Base-by-base conservation (phyloP, 202 grass and related monocot genomes). In the Cymbopogon flexuosus region DNA sequence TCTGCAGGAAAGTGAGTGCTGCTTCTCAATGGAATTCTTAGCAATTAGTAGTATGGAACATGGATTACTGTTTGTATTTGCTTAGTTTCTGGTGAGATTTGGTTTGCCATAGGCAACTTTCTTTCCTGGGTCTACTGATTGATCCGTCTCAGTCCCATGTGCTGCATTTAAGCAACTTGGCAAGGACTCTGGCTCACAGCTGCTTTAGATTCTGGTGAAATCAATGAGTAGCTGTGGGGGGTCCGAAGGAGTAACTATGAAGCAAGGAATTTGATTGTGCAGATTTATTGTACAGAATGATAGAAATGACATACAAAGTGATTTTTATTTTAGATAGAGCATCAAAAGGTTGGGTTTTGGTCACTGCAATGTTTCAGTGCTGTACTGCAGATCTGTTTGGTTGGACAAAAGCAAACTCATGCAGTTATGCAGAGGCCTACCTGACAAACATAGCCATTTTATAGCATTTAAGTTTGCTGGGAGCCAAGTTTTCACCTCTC, bases 81-180 rank as follows among this genome's bases (percentile, higher is more conserved):
- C 39, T 64, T 83, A 47, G 35, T 13, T 51, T 72, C 33, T 42
- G 66, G 33, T 37, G 65, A 65, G 43, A 67, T 64, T 70, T 77
- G 21, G 13, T 63, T 30, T 81, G 77, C 37, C 12, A 1, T 31
- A 29, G 41, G 39, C 57, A 5, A 33, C 66, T 62, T 85, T 59
- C 11, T 80, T 34, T 78, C 22, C 23, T 18, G 71, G n/a, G 1
- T 69, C 47, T 62, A 27, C 0, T 31, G 45, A 79, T 11, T 31
- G 14, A 9, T 22, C 47, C 75, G 3, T 75, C 47, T 45, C 81
- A 80, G 2, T 69, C 47, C 77, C 81, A 84, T 81, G 83, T 74
- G 79, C 61, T 81, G 22, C 78, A 81, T 61, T 88, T 41, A 88
- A 76, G 18, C 57, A 73, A 62, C 78, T 87, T 78, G 0, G 27